Base-by-base conservation (phyloP, 176 grass and related monocot species). In the Guadua angustifolia region DNA sequence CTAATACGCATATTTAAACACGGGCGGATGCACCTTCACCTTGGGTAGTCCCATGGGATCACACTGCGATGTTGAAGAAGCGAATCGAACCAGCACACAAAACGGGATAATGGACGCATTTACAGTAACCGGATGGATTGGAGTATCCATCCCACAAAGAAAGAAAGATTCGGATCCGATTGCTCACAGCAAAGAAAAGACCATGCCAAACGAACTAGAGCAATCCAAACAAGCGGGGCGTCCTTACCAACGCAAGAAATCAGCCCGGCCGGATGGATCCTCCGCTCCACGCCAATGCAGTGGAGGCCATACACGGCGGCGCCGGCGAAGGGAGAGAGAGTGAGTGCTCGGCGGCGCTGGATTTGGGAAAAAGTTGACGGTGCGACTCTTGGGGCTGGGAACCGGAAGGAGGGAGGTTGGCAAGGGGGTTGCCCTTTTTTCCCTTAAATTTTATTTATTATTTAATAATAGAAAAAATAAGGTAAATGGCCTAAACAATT, bases 191-290 rank as follows among this genome's bases (percentile, higher is more conserved):
- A 64, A 72, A 18, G 40, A 3, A 74, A 84, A 32, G 44, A 57
- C 36, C n/a, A 55, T 25, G 57, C 57, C 57, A 13, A 29, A 66
- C 22, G 3, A 69, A 10, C 36, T 68, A 64, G 44, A 74, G 15
- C 58, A 24, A 86, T 2, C 19, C 39, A 59, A 75, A 61, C 21
- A 68, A 58, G 36, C 10, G 35, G 35, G 36, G 19, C 3, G 13
- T 55, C 53, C 71, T 69, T 19, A 87, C 62, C 71, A 29, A 21
- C 45, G 29, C 6, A 42, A 73, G 55, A 50, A 69, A 85, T 24
- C 7, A 21, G 42, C n/a, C 29, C 36, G 24, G 36, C 0, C n/a
- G 25, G 49, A 59, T 25, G n/a, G 69, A 88, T 88, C 69, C 79
- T 29, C 81, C 68, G 15, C 10, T 25, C 18, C 9, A 82, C 42